These are phyloP conservation scores for Chaetomium tenue DNA, from an alignment of 495 filamentous ascomycete genomes.

Conservation along the genomic window DNA sequence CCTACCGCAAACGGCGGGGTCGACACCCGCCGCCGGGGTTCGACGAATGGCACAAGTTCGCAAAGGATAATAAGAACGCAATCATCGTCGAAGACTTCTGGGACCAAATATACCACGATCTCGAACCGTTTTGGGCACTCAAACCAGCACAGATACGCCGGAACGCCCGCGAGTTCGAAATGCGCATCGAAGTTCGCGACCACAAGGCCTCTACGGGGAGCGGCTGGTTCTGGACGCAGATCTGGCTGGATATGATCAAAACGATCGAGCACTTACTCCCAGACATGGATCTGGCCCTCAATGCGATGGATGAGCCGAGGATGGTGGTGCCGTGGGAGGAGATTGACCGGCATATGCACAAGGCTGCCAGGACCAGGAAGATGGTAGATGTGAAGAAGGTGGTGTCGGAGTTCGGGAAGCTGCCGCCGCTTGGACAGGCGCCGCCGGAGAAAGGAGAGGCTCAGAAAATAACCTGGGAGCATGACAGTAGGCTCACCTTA, in stretches of 20 bases:
- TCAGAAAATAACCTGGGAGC: constrained; percentile 43
- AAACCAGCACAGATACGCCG: constrained; percentile 56
- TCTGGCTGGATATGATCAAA: constrained; percentile 57
- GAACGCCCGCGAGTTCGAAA: constrained; percentile 53
- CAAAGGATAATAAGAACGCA: constrained; percentile 55
- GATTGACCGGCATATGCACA: constrained; percentile 55
- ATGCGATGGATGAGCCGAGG: constrained; percentile 67
- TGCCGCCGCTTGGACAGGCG: constrained; percentile 34
- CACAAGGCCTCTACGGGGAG: constrained; percentile 55
- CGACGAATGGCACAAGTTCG: constrained; percentile 66
- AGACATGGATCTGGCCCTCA: constrained; percentile 70
- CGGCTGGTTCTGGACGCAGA: constrained; percentile 63
- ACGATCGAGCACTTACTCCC: constrained; percentile 60
- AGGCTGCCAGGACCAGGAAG: constrained; percentile 50
- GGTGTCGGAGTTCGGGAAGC: constrained; percentile 35
- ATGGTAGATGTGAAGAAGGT: constrained; percentile 39
- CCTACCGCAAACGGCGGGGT: constrained; percentile 62
- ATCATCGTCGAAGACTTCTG: constrained; percentile 69
- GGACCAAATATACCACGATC: constrained; percentile 68
- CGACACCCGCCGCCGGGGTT: constrained; percentile 74
- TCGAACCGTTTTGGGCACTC: constrained; percentile 69
- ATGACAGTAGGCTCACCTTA: constrained; percentile 38
- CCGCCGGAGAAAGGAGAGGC: constrained; percentile 30
- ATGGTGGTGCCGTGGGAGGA: constrained; percentile 66
- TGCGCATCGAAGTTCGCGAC: constrained; percentile 58